Evolutionary conservation across 208 protist genomes (phyloP).

Genomic region (Trypanosoma lewisi): DNA sequence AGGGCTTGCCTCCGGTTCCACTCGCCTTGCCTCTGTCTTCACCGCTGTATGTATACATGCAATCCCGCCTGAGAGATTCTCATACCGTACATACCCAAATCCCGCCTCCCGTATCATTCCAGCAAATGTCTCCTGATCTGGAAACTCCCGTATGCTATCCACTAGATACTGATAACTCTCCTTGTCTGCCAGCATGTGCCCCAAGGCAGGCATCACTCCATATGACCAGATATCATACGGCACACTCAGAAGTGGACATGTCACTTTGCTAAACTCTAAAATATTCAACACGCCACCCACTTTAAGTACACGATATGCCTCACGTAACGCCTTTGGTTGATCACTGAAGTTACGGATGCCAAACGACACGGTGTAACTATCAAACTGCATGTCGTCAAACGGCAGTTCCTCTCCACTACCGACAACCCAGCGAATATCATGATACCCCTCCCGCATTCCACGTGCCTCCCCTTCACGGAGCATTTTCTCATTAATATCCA

Average conservation of each 20-base stretch:
- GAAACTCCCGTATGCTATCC: conserved; percentile 95
- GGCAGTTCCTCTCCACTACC: conserved; percentile 89
- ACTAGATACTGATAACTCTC: conserved; percentile 96
- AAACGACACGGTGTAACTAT: conserved; percentile 97
- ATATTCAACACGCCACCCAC: conserved; percentile 93
- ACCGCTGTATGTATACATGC: conserved; percentile 85
- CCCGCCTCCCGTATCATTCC: conserved; percentile 89
- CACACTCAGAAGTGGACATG: conserved; percentile 66
- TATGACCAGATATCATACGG: conserved; percentile 95
- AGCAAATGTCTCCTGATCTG: conserved; percentile 90
- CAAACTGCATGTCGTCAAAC: conserved; percentile 86
- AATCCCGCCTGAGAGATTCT: conserved; percentile 82
- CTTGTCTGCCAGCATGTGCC: conserved; percentile 88
- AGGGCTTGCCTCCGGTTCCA: conserved; percentile 10
- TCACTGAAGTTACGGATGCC: conserved; percentile 97
- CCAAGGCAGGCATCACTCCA: conserved; percentile 92
- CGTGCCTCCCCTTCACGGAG: conserved; percentile 71
- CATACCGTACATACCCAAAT: conserved; percentile 83
- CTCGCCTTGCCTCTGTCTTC: conserved; percentile 38
- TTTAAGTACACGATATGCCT: conserved; percentile 93
- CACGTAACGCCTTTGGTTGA: conserved; percentile 83
- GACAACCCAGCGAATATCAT: conserved; percentile 71
- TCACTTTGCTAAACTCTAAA: conserved; percentile 95
- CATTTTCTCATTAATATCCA: conserved; percentile 85
- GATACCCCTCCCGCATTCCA: conserved; percentile 66